Conservation (phyloP, 495 filamentous ascomycete genomes). For the Clavariopsis aquatica region DNA sequence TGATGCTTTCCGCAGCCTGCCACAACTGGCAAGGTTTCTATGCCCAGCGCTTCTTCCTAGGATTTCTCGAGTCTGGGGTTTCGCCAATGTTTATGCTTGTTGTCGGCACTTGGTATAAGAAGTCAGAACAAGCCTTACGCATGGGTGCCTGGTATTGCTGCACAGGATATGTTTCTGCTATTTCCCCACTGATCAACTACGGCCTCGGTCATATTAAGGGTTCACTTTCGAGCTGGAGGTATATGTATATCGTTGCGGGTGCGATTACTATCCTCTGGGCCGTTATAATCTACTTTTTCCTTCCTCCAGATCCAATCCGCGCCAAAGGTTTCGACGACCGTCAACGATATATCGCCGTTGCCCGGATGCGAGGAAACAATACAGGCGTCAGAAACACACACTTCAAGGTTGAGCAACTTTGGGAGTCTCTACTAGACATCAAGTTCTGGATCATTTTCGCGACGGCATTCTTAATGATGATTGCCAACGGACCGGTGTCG, state of each 20-base stretch:
- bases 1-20: slow-evolving; percentile 49
- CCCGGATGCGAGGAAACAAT: slow-evolving; percentile 41
- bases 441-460: slow-evolving; percentile 49
- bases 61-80: slow-evolving; percentile 48
- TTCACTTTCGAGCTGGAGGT: slow-evolving; percentile 33
- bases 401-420: slow-evolving; percentile 46
- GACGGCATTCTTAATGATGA: slow-evolving; percentile 48
- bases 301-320: slow-evolving; percentile 57
- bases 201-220: slow-evolving; percentile 53
- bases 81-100: slow-evolving; percentile 54
- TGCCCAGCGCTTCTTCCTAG: slow-evolving; percentile 53
- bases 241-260: slow-evolving; percentile 49
- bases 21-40: slow-evolving; percentile 46
- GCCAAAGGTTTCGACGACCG: slow-evolving; percentile 45
- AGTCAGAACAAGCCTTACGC: slow-evolving; percentile 51
- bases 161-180: slow-evolving; percentile 51
- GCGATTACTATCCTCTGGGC: slow-evolving; percentile 51
- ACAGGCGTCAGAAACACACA: slow-evolving; percentile 42
- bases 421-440: slow-evolving; percentile 49
- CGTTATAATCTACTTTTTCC: slow-evolving; percentile 43
- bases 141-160: slow-evolving; percentile 51
- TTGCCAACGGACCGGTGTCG: slow-evolving; percentile 50
- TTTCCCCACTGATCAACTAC: slow-evolving; percentile 54
- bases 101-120: slow-evolving; percentile 51
- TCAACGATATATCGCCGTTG: slow-evolving; percentile 41